Evolutionary conservation across 2,329 filamentous ascomycete genomes (phyloP).

Genomic region (Sordariomycetes sp.): DNA sequence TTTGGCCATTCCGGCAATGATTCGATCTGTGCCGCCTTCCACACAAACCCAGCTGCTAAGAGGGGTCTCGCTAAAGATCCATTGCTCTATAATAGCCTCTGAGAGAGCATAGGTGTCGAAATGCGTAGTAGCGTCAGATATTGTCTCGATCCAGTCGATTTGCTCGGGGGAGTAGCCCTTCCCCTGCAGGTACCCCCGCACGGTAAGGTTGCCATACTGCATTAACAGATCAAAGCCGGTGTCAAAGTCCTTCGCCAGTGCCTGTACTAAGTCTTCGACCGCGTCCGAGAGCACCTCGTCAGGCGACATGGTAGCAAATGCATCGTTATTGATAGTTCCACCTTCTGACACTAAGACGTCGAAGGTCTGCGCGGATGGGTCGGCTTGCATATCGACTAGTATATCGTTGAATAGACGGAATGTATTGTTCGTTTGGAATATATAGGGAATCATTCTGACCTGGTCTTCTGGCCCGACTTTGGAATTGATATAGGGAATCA

Average conservation of each 20-base stretch:
- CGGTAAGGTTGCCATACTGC: slow-evolving; percentile 11
- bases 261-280: slow-evolving; percentile 1
- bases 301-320: slow-evolving; percentile 1
- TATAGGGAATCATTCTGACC: slow-evolving; percentile 7
- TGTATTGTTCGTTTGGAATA: slow-evolving; percentile 11
- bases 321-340: slow-evolving; percentile 2
- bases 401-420: slow-evolving; percentile 11
- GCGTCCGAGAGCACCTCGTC: not conserved
- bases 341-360: slow-evolving; percentile 1
- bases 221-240: slow-evolving; percentile 12
- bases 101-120: slow-evolving; percentile 13
- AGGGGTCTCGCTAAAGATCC: slow-evolving; percentile 13
- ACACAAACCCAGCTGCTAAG: slow-evolving; percentile 17
- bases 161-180: slow-evolving; percentile 16
- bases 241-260: slow-evolving; percentile 9
- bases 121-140: slow-evolving; percentile 13
- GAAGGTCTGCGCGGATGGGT: slow-evolving; percentile 2
- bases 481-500: slow-evolving; percentile 13
- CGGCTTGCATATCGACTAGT: slow-evolving; percentile 2
- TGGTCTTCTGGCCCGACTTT: slow-evolving; percentile 2
- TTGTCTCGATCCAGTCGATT: slow-evolving; percentile 17
- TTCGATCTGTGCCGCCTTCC: slow-evolving; percentile 16
- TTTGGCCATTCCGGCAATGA: slow-evolving; percentile 2
- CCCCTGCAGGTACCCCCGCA: slow-evolving; percentile 12
- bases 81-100: slow-evolving; percentile 12